Conservation (phyloP, 768 basidiomycete species). For the Leccinellum rugosiceps region DNA sequence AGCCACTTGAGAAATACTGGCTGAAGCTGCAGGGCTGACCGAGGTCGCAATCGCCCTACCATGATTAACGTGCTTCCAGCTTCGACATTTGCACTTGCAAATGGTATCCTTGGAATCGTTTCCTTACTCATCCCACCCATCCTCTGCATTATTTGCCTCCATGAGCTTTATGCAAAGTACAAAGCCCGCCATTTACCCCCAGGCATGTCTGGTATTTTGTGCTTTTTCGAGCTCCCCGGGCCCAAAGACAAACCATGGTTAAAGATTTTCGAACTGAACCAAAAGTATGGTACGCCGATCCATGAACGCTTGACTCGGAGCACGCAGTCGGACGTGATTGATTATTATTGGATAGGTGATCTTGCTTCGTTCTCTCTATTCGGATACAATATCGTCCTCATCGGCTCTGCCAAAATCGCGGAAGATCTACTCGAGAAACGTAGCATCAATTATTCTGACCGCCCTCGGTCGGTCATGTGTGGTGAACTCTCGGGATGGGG, state of each 20-base stretch:
- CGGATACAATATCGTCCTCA: constrained; percentile 37
- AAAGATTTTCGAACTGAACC: constrained; percentile 8
- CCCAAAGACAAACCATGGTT: constrained; percentile 10
- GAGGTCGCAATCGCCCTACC: neutral
- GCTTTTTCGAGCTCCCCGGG: constrained; percentile 8
- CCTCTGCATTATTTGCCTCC: neutral
- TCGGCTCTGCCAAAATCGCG: constrained; percentile 41
- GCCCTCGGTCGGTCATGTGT: constrained; percentile 18
- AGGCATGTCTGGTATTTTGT: constrained; percentile 11
- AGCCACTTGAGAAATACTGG: too few relatives aligned
- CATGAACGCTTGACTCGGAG: too few relatives aligned
- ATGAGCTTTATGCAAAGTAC: neutral
- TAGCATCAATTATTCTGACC: constrained; percentile 39
- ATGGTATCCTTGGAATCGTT: neutral
- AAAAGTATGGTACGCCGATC: constrained; percentile 6
- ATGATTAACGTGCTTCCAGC: neutral
- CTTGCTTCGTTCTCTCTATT: constrained; percentile 11
- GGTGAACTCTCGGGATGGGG: constrained; percentile 22
- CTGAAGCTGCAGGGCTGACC: neutral
- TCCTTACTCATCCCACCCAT: neutral
- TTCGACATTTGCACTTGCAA: neutral
- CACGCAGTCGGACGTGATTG: neutral
- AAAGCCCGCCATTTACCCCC: constrained; percentile 11
- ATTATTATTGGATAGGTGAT: constrained; percentile 7
- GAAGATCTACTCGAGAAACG: constrained; percentile 47